These are phyloP conservation scores for Xylaria sp. DNA, from an alignment of 495 filamentous ascomycete species.

Conservation along the genomic window DNA sequence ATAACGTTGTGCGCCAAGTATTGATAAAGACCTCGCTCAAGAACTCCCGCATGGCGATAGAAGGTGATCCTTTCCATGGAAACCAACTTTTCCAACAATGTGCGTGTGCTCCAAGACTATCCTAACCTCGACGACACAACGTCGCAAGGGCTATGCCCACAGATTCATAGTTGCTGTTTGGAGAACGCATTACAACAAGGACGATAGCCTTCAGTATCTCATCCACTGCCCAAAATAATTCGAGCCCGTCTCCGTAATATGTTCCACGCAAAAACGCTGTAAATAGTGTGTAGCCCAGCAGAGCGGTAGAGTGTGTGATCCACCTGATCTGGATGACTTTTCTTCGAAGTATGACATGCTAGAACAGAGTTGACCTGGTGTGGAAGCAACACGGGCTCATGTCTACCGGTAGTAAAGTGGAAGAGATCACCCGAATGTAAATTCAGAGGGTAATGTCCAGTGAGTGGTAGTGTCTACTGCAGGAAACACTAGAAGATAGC, in stretches of 20 bases:
- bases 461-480: slow-evolving; percentile 18
- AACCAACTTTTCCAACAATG: slow-evolving; percentile 22
- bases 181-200: slow-evolving; percentile 14
- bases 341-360: slow-evolving; percentile 18
- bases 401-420: slow-evolving; percentile 6
- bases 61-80: slow-evolving; percentile 11
- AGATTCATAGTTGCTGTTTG: slow-evolving; percentile 22
- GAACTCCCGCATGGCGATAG: slow-evolving; percentile 23
- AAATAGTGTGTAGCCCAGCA: slow-evolving; percentile 21
- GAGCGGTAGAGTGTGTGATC: slow-evolving; percentile 21
- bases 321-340: slow-evolving; percentile 23
- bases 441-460: slow-evolving; percentile 20
- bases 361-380: slow-evolving; percentile 14
- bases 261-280: slow-evolving; percentile 21
- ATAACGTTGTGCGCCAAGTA: slow-evolving; percentile 17
- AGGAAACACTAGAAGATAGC: slow-evolving; percentile 14
- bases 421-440: slow-evolving; percentile 18
- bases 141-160: slow-evolving; percentile 20
- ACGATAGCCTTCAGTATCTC: slow-evolving; percentile 23
- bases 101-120: slow-evolving; percentile 21
- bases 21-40: slow-evolving; percentile 19
- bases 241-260: slow-evolving; percentile 20
- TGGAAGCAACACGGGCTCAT: slow-evolving; percentile 20
- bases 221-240: slow-evolving; percentile 22
- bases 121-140: slow-evolving; percentile 18